phyloP scores from a whole-genome alignment of 2,329 filamentous ascomycete species.

The Fusarium penzigii region DNA sequence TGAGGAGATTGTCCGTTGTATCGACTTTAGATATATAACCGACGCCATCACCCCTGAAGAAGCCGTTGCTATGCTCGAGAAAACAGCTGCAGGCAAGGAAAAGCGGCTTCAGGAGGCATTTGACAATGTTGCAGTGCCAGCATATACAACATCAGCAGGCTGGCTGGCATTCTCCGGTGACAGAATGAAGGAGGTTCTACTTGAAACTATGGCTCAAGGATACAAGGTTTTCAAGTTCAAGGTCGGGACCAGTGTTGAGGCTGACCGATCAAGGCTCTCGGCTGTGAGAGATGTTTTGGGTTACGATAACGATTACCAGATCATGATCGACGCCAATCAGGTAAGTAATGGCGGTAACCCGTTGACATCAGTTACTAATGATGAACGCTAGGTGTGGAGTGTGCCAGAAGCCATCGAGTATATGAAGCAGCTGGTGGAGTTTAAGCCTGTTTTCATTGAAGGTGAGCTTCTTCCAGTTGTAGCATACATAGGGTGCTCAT shows the following conservation, averaged over 20 bases:
- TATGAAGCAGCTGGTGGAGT: conserved; percentile 80
- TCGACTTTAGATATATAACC: conserved; percentile 93
- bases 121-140: conserved; percentile 74
- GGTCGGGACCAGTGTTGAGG: conserved; percentile 72
- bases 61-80: conserved; percentile 70
- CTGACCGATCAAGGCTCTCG: conserved; percentile 67
- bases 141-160: conserved; percentile 87
- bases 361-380: too few relatives aligned
- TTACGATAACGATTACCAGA: conserved; percentile 77
- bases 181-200: conserved; percentile 75
- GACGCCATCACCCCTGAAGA: conserved; percentile 89
- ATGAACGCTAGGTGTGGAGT: conserved; percentile 68
- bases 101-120: conserved; percentile 73
- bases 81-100: conserved; percentile 66
- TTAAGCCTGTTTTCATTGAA: conserved; percentile 92
- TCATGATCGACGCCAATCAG: conserved; percentile 91
- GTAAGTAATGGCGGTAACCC: too few relatives aligned
- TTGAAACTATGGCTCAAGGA: conserved; percentile 73
- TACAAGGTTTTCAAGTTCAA: conserved; percentile 92
- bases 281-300: conserved; percentile 81
- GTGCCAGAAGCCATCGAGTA: conserved; percentile 86
- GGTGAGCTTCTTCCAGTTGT: too few relatives aligned
- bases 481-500: too few relatives aligned
- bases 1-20: conserved; percentile 82
- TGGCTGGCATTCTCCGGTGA: conserved; percentile 91